Evolutionary conservation across 305 asterid genomes (phyloP).

Genomic region (Fraxinus dipetala): DNA sequence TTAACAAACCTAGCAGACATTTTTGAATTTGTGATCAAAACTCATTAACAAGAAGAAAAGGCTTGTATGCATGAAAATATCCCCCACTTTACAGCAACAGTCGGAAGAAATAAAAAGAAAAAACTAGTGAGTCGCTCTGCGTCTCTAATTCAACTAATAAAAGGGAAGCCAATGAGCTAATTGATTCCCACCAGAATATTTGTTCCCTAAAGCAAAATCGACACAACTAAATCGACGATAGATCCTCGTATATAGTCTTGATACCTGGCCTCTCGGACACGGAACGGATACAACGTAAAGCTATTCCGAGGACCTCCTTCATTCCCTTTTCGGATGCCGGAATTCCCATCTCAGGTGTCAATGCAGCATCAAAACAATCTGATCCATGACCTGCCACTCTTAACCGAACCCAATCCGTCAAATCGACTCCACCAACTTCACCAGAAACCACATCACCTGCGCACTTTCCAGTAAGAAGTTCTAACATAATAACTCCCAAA

Average conservation of each 20-base stretch:
- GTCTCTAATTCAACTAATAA: slow-evolving; percentile 39
- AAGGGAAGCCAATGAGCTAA: slow-evolving; percentile 76
- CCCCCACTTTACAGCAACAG: slow-evolving; percentile 52
- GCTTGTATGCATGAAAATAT: slow-evolving; percentile 28
- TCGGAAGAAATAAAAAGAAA: slow-evolving; percentile 31
- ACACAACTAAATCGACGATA: slow-evolving; percentile 65
- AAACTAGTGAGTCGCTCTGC: slow-evolving; percentile 31
- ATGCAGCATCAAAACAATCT: slow-evolving; percentile 63
- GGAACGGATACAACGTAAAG: slow-evolving; percentile 71
- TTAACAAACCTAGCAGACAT: neutral
- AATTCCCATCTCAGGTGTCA: slow-evolving; percentile 49
- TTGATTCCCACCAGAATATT: slow-evolving; percentile 54
- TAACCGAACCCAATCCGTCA: slow-evolving; percentile 88
- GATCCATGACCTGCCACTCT: slow-evolving; percentile 78
- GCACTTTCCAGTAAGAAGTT: slow-evolving; percentile 82
- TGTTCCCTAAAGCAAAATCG: slow-evolving; percentile 26
- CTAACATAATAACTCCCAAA: slow-evolving; percentile 80
- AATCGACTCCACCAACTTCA: slow-evolving; percentile 79
- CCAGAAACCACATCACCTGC: slow-evolving; percentile 95
- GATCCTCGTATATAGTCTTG: slow-evolving; percentile 88
- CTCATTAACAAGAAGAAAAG: slow-evolving; percentile 6
- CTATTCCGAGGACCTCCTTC: slow-evolving; percentile 88
- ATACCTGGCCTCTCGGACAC: slow-evolving; percentile 95
- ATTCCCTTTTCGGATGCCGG: slow-evolving; percentile 73
- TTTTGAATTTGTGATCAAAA: neutral